Percentiles rank a stretch among this genome's conserved stretches.
phyloP scores from a whole-genome alignment of 2,329 filamentous ascomycete species.

The Plenodomus biglobosus region DNA sequence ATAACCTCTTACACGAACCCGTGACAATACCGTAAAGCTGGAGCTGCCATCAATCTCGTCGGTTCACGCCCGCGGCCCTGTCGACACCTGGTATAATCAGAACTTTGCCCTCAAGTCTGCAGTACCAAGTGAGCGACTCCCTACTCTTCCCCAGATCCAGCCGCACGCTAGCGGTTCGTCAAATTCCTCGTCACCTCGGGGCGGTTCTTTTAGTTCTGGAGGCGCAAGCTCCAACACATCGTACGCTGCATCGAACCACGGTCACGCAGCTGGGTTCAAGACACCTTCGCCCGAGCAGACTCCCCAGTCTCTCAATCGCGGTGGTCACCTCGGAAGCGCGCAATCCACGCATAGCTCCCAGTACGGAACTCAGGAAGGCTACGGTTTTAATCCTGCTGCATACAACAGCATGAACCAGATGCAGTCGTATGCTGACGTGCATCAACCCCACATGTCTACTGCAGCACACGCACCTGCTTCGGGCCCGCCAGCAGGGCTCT shows the following conservation, averaged over 20 bases:
- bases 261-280: conserved; percentile 62
- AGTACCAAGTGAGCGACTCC: conserved; percentile 73
- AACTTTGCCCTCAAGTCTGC: conserved; percentile 65
- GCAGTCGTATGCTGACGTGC: conserved; percentile 82
- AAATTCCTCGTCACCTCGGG: conserved; percentile 72
- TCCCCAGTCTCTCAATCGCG: conserved; percentile 47
- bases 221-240: conserved; percentile 59
- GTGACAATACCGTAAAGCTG: conserved; percentile 78
- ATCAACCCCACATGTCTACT: conserved; percentile 73
- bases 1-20: conserved; percentile 9
- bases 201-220: conserved; percentile 68
- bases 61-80: conserved; percentile 76
- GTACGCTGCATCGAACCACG: conserved; percentile 58
- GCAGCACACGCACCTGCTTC: conserved; percentile 76
- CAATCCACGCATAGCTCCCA: conserved; percentile 44
- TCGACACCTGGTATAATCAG: conserved; percentile 71
- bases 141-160: conserved; percentile 69
- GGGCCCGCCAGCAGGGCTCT: conserved; percentile 70
- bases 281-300: conserved; percentile 73
- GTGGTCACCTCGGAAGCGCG: conserved; percentile 42
- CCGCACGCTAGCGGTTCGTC: conserved; percentile 65
- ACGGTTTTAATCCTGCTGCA: conserved; percentile 40
- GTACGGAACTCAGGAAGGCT: conserved; percentile 44
- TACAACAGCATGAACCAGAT: conserved; percentile 76
- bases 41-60: conserved; percentile 86